Percentiles rank a stretch among this genome's conserved stretches.
Conservation (phyloP, 148 eudicot species). For the Hydrangea macrophylla region DNA sequence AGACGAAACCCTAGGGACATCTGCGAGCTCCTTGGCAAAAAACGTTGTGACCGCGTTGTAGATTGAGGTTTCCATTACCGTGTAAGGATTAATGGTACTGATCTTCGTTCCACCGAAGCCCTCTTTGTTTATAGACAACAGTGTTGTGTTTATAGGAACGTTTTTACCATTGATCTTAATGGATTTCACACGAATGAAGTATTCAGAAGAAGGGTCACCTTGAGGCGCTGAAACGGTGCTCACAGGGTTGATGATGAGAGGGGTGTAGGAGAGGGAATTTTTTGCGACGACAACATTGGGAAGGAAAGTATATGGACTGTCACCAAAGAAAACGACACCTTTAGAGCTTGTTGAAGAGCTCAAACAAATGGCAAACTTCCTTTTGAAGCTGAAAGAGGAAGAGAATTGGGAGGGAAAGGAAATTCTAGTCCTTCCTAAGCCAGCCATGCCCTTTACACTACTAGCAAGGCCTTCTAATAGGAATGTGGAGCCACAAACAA, state of each 20-base stretch:
- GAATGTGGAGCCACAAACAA: slow-evolving; percentile 26
- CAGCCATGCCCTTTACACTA: slow-evolving; percentile 43
- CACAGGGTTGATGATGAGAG: slow-evolving; percentile 31
- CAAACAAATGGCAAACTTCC: slow-evolving; percentile 45
- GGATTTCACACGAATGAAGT: slow-evolving; percentile 33
- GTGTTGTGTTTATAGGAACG: slow-evolving; percentile 30
- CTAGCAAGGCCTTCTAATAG: slow-evolving; percentile 35
- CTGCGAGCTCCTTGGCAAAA: slow-evolving; percentile 19
- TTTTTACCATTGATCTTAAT: slow-evolving; percentile 25
- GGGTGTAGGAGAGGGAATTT: slow-evolving; percentile 41
- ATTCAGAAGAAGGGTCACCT: slow-evolving; percentile 25
- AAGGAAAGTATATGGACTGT: slow-evolving; percentile 41
- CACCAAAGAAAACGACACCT: slow-evolving; percentile 40
- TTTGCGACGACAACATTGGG: slow-evolving; percentile 29
- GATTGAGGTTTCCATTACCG: slow-evolving; percentile 32
- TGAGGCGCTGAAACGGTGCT: slow-evolving; percentile 5
- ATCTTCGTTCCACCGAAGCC: slow-evolving; percentile 48
- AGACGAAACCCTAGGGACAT: slow-evolving; percentile 13
- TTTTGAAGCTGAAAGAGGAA: slow-evolving; percentile 18
- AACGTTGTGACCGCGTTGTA: slow-evolving; percentile 22
- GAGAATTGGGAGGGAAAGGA: slow-evolving; percentile 41
- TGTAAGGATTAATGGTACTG: slow-evolving; percentile 45
- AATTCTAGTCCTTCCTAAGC: slow-evolving; percentile 33
- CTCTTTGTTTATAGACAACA: slow-evolving; percentile 18
- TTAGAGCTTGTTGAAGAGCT: slow-evolving; percentile 10